Percentiles rank a stretch among this genome's conserved stretches.
Evolutionary conservation across 73 alveolate species (phyloP).

Genomic region (Tetrahymena thermophila): DNA sequence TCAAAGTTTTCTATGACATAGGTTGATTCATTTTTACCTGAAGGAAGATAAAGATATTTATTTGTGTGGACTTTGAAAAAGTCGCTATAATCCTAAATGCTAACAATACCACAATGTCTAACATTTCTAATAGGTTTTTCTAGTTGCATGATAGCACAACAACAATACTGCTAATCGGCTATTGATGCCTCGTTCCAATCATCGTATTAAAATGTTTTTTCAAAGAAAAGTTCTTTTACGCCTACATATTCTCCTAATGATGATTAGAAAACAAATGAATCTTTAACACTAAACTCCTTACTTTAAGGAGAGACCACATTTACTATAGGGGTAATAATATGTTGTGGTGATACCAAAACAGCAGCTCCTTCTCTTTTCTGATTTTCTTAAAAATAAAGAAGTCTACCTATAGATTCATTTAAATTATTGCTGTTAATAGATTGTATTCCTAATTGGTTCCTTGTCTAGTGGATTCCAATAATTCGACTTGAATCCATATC

Average conservation of each 20-base stretch:
- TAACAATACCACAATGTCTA: not conserved
- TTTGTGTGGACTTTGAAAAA: not conserved
- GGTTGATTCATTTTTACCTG: not conserved
- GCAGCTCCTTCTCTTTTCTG: not conserved
- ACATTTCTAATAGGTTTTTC: not conserved
- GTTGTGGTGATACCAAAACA: not conserved
- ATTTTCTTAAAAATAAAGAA: not conserved
- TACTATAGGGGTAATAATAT: not conserved
- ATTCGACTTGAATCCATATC: not conserved
- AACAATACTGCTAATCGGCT: not conserved
- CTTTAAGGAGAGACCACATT: not conserved
- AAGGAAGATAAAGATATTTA: not conserved
- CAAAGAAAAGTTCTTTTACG: not conserved
- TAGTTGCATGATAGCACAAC: not conserved
- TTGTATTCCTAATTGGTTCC: not conserved
- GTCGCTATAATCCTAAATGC: not conserved
- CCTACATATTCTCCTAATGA: not conserved
- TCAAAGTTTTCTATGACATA: not conserved
- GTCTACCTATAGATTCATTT: not conserved
- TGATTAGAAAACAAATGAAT: not conserved
- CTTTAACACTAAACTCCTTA: not conserved
- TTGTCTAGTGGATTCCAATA: not conserved
- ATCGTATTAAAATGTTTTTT: not conserved
- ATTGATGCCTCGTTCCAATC: not conserved
- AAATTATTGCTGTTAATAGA: not conserved